These are phyloP conservation scores for Pythium oligandrum DNA, from an alignment of 352 stramenopile species.

Conservation along the genomic window DNA sequence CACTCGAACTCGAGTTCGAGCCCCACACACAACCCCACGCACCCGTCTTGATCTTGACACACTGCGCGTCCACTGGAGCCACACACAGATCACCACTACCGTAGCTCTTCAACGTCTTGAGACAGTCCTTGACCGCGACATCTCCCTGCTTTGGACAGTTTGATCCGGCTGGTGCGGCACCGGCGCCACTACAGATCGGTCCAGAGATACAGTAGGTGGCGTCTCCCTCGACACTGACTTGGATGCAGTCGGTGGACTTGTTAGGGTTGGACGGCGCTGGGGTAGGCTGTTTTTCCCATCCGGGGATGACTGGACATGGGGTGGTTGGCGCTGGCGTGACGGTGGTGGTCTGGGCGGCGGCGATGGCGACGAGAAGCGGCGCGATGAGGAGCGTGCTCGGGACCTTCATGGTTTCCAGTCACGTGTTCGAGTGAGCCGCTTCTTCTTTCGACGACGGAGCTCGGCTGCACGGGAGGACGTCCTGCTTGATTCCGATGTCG, in stretches of 20 bases:
- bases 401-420: constrained; percentile 6
- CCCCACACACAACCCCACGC: constrained; percentile 61
- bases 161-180: constrained; percentile 28
- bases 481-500: too few species aligned
- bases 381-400: constrained; percentile 2
- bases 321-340: constrained; percentile 1
- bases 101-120: constrained; percentile 53
- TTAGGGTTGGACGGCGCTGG: neutral
- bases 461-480: too few species aligned
- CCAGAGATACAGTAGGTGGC: constrained; percentile 71
- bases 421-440: neutral
- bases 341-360: neutral
- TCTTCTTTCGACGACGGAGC: neutral
- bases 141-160: constrained; percentile 57
- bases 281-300: constrained; percentile 5
- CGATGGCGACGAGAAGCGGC: constrained; percentile 2
- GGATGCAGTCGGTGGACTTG: constrained; percentile 29
- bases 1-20: constrained; percentile 14
- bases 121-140: constrained; percentile 49
- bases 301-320: constrained; percentile 5
- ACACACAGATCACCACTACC: constrained; percentile 40
- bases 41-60: constrained; percentile 62
- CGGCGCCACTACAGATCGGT: constrained; percentile 53
- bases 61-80: constrained; percentile 42
- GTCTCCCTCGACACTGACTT: constrained; percentile 64